Evolutionary conservation across 2,329 filamentous ascomycete species (phyloP), one percentile per base, ranked within the genome.

Genomic region (Berkeleyomyces basicola): DNA sequence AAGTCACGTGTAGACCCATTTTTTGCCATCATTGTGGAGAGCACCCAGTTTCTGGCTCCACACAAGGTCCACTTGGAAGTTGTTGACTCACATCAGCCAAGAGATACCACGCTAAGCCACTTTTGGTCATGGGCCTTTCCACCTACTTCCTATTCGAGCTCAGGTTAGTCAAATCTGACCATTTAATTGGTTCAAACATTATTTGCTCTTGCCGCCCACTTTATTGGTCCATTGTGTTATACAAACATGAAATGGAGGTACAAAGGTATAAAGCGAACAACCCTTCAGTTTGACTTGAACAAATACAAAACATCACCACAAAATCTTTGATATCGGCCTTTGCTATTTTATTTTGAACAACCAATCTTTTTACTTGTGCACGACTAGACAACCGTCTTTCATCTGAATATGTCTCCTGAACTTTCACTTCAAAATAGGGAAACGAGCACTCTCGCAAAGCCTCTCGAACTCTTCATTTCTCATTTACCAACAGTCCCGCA

Each of bases 51-150:
- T 16, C 6, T 14, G 36, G 46, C 57, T 59, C 63, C 59, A 61
- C 60, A 43, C n/a, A 16, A 63, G 61, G 46, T 62, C 63, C 63
- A 65, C 63, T 42, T 31, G 49, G 58, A 47, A 58, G 10, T 10
- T 31, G 23, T 61, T 64, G 62, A 64, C 39, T 64, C 62, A 61
- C 59, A 44, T 58, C 31, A 58, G 61, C 3, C 58, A 51, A 31
- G 23, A 23, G 23, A 23, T 23, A 23, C 2, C 51, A n/a, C 36
- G n/a, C 33, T 16, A 31, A 37, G 42, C 23, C 42, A 36, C 16
- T 59, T 59, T 36, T 44, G 4, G 33, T 23, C 23, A 23, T 23
- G 1, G 23, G 23, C 23, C 23, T 23, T 23, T 2, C 23, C 2
- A 23, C 23, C 31, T 59, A 46, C 7, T 59, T 59, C 58, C 58